These are phyloP conservation scores for Aspergillus incahuasiensis DNA, from an alignment of 495 filamentous ascomycete species.

Conservation along the genomic window DNA sequence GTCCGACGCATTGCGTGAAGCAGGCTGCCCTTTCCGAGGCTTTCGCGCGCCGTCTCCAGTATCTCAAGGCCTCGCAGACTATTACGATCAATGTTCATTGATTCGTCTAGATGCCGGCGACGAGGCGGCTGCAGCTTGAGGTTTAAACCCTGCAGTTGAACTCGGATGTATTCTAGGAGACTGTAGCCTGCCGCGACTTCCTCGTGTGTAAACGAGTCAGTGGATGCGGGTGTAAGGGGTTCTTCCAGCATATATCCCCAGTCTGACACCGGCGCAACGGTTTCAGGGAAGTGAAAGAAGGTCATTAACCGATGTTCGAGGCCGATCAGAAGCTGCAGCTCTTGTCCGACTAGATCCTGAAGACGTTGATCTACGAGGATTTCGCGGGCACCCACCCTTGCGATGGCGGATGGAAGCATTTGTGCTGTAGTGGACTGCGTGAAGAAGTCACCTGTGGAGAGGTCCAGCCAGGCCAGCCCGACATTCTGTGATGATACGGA, in stretches of 20 bases:
- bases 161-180: conserved; percentile 76
- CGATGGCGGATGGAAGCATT: conserved; percentile 70
- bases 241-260: conserved; percentile 78
- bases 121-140: conserved; percentile 82
- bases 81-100: conserved; percentile 88
- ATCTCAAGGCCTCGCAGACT: conserved; percentile 89
- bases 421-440: conserved; percentile 73
- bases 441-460: conserved; percentile 91
- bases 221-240: conserved; percentile 39
- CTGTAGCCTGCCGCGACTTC: conserved; percentile 63
- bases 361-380: conserved; percentile 68
- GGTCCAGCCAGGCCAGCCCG: conserved; percentile 89
- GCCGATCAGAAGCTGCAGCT: conserved; percentile 37
- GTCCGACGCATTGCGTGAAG: conserved; percentile 85
- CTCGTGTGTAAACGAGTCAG: conserved; percentile 39
- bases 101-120: conserved; percentile 63
- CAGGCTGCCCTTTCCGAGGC: conserved; percentile 70
- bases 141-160: conserved; percentile 69
- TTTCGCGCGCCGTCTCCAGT: conserved; percentile 73
- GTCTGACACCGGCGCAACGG: conserved; percentile 46
- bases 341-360: conserved; percentile 41
- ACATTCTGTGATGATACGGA: conserved; percentile 45
- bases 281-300: conserved; percentile 33
- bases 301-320: conserved; percentile 44
- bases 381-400: conserved; percentile 79